Conservation (phyloP, 108 stramenopile genomes). For the Nitzschia sp. region DNA sequence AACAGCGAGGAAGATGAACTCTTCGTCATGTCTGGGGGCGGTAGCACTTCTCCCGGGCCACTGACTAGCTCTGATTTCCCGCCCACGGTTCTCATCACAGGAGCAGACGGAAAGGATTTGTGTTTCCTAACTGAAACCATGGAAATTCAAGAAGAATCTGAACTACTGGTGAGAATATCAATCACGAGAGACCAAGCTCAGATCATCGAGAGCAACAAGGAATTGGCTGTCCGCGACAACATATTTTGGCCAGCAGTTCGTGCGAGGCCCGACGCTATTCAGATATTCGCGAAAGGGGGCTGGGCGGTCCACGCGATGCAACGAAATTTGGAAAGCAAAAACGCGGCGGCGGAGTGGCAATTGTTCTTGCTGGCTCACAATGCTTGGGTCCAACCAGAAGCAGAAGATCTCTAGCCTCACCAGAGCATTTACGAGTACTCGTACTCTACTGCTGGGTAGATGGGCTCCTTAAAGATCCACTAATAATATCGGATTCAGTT, state of each 20-base stretch:
- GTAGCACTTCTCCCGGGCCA: constrained; percentile 5
- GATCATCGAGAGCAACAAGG: neutral
- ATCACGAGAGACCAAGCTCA: constrained; percentile 9
- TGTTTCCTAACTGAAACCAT: constrained; percentile 19
- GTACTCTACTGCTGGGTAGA: too few relatives aligned
- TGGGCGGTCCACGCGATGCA: constrained; percentile 70
- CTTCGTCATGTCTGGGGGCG: constrained; percentile 74
- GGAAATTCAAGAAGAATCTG: constrained; percentile 5
- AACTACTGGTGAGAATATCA: constrained; percentile 25
- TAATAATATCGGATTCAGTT: too few relatives aligned
- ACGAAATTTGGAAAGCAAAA: neutral
- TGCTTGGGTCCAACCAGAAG: neutral
- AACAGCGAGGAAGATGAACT: constrained; percentile 60
- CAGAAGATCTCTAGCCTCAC: too few relatives aligned
- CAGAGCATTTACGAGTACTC: too few relatives aligned
- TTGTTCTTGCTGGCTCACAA: constrained; percentile 54
- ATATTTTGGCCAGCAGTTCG: constrained; percentile 49
- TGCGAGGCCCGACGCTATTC: constrained; percentile 31
- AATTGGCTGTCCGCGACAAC: neutral
- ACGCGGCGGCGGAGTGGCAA: constrained; percentile 45
- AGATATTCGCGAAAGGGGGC: constrained; percentile 50
- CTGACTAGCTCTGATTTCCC: constrained; percentile 40
- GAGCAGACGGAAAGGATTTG: constrained; percentile 59
- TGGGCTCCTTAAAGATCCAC: too few relatives aligned
- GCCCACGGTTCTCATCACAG: constrained; percentile 58